These are phyloP conservation scores for Wickerhamomyces sp. DNA, from an alignment of 1,139 yeast species.

Conservation along the genomic window DNA sequence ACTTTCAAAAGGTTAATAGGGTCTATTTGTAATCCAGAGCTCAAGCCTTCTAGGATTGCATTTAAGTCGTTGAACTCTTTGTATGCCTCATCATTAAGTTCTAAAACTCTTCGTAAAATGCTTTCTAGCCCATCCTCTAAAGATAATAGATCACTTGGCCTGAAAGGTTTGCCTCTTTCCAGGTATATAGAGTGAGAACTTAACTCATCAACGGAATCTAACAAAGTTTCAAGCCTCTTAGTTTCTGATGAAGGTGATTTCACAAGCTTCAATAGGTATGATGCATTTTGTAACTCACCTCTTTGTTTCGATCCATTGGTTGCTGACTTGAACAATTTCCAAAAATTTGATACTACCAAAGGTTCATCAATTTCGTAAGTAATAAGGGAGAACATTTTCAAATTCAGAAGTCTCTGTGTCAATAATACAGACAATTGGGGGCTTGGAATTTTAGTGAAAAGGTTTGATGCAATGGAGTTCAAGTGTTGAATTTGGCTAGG, in stretches of 20 bases:
- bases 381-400: slow-evolving; percentile 35
- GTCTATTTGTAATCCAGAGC: slow-evolving; percentile 28
- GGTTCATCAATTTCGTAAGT: slow-evolving; percentile 17
- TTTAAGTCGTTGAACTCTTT: slow-evolving; percentile 42
- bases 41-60: slow-evolving; percentile 38
- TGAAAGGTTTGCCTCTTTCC: slow-evolving; percentile 32
- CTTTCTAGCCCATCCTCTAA: slow-evolving; percentile 29
- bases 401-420: slow-evolving; percentile 36
- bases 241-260: slow-evolving; percentile 32
- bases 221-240: slow-evolving; percentile 31
- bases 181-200: slow-evolving; percentile 34
- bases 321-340: slow-evolving; percentile 51
- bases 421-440: slow-evolving; percentile 32
- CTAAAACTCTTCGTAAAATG: slow-evolving; percentile 42
- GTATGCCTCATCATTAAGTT: slow-evolving; percentile 52
- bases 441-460: slow-evolving; percentile 26
- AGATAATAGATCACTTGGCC: slow-evolving; percentile 34
- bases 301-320: slow-evolving; percentile 43
- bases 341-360: slow-evolving; percentile 35
- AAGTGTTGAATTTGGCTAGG: neutral
- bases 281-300: slow-evolving; percentile 43
- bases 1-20: slow-evolving; percentile 8
- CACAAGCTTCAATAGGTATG: slow-evolving; percentile 36
- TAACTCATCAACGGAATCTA: slow-evolving; percentile 32
- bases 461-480: slow-evolving; percentile 5